Conservation (phyloP, 768 basidiomycete genomes). For the Leccinellum albellum region DNA sequence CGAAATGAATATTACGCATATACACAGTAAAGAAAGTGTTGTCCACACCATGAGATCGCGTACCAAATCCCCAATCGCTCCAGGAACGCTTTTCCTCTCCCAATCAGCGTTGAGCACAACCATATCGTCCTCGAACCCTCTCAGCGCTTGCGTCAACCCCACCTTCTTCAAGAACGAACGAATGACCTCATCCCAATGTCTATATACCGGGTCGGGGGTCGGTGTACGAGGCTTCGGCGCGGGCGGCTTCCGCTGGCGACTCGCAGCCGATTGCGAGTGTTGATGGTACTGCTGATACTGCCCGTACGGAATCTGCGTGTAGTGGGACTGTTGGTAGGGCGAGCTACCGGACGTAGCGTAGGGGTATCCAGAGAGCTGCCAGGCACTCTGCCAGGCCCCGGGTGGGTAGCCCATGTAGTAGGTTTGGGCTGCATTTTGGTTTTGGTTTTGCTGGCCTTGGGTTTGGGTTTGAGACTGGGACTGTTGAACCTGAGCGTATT, state of each 20-base stretch:
- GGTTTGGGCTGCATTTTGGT: slow-evolving; percentile 26
- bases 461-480: slow-evolving; percentile 16
- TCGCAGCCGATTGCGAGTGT: slow-evolving; percentile 10
- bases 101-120: slow-evolving; percentile 64
- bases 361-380: slow-evolving; percentile 33
- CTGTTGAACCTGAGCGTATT: slow-evolving; percentile 21
- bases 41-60: slow-evolving; percentile 48
- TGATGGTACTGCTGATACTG: slow-evolving; percentile 34
- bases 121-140: slow-evolving; percentile 69
- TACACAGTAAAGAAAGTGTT: background rate
- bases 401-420: slow-evolving; percentile 35
- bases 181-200: slow-evolving; percentile 61
- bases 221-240: slow-evolving; percentile 27
- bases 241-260: slow-evolving; percentile 28
- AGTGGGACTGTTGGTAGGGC: slow-evolving; percentile 33
- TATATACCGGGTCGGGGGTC: slow-evolving; percentile 43
- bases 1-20: background rate
- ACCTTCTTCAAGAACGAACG: slow-evolving; percentile 50
- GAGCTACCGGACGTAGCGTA: slow-evolving; percentile 29
- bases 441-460: slow-evolving; percentile 25
- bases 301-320: slow-evolving; percentile 31
- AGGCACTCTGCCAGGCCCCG: slow-evolving; percentile 31
- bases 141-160: slow-evolving; percentile 54
- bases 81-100: slow-evolving; percentile 56
- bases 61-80: slow-evolving; percentile 50